A percentile compares a stretch with the other conserved stretches of the same genome.
Conservation (phyloP, 805 yeast species). For the Candida ficus region DNA sequence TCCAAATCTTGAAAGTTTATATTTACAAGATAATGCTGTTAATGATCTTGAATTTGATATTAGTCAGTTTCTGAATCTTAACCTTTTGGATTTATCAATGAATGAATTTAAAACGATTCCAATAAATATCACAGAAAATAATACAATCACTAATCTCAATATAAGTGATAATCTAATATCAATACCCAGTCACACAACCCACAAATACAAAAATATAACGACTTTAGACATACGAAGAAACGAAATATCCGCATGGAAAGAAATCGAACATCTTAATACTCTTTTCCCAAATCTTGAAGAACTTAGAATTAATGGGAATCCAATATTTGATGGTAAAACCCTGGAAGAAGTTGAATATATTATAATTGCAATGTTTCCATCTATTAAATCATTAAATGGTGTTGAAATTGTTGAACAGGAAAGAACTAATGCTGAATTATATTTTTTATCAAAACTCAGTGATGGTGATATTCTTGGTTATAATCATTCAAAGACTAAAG, state of each 20-base stretch:
- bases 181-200: not conserved
- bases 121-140: not conserved
- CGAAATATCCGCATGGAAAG: constrained; percentile 39
- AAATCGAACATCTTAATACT: constrained; percentile 38
- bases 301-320: constrained; percentile 49
- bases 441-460: constrained; percentile 48
- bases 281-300: constrained; percentile 38
- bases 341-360: constrained; percentile 26
- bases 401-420: constrained; percentile 40
- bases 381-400: constrained; percentile 51
- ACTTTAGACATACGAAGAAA: constrained; percentile 51
- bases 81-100: constrained; percentile 34
- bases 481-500: constrained; percentile 36
- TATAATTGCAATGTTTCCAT: constrained; percentile 42
- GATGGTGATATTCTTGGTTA: constrained; percentile 24
- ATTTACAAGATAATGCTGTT: constrained; percentile 25
- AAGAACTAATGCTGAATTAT: constrained; percentile 62
- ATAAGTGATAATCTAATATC: constrained; percentile 17
- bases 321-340: constrained; percentile 30
- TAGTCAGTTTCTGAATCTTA: not conserved
- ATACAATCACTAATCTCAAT: constrained; percentile 14
- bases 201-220: constrained; percentile 10
- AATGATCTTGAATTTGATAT: constrained; percentile 11
- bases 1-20: constrained; percentile 30
- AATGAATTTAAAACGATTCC: constrained; percentile 37